Conservation (phyloP, 139 green algal genomes). For the Chlorella sp. region DNA sequence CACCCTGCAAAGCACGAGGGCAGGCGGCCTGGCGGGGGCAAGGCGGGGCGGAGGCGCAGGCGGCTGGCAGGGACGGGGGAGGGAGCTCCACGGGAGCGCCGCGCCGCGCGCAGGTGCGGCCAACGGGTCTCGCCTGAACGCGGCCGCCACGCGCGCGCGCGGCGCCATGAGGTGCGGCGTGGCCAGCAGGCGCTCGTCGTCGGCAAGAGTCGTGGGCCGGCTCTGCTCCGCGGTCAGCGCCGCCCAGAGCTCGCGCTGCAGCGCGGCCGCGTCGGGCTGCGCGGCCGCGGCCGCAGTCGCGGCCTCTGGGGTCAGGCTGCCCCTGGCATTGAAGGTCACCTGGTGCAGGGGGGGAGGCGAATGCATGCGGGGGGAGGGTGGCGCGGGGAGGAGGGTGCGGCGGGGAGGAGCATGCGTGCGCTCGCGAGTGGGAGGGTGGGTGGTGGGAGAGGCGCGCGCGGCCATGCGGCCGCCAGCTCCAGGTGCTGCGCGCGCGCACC, state of each 20-base stretch:
- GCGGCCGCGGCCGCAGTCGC: neutral
- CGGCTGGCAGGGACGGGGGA: neutral
- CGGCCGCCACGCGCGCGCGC: neutral
- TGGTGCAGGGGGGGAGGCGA: neutral
- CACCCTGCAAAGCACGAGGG: constrained; percentile 30
- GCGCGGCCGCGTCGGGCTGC: neutral
- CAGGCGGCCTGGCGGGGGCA: neutral
- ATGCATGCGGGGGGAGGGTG: neutral
- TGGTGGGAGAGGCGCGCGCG: neutral
- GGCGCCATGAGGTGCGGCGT: neutral
- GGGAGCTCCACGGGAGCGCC: neutral
- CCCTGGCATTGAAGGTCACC: constrained; percentile 28
- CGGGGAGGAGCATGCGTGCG: neutral
- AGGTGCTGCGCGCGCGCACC: neutral
- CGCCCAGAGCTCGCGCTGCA: neutral
- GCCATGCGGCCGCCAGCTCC: neutral
- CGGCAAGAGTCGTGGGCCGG: constrained; percentile 21
- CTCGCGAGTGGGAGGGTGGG: neutral
- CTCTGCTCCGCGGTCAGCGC: constrained; percentile 23
- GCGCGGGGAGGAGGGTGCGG: neutral
- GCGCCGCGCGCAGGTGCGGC: neutral
- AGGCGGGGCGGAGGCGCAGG: constrained; percentile 12
- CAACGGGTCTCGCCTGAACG: no score
- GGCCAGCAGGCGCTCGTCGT: constrained; percentile 32
- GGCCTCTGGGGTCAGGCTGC: constrained; percentile 27